These are phyloP conservation scores for Immersiporthe knoxdaviesiana DNA, from an alignment of 2,329 filamentous ascomycete genomes.

Conservation along the genomic window DNA sequence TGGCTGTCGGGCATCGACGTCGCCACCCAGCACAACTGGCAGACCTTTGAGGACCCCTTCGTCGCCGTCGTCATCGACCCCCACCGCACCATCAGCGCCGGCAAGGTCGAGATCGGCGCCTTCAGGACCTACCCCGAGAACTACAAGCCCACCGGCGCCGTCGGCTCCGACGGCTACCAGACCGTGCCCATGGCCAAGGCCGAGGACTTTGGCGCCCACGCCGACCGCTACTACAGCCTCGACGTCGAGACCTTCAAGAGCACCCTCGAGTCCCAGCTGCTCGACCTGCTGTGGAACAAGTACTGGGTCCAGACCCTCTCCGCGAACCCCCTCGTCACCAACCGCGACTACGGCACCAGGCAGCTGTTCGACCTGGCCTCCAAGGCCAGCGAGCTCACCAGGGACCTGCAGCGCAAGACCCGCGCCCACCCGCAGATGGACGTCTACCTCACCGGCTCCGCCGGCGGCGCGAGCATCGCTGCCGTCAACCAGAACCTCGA, in stretches of 20 bases:
- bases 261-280: constrained; percentile 80
- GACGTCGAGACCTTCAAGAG: constrained; percentile 96
- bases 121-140: constrained; percentile 87
- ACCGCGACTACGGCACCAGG: constrained; percentile 89
- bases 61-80: constrained; percentile 96
- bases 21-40: constrained; percentile 81
- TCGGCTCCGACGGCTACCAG: constrained; percentile 62
- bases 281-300: constrained; percentile 95
- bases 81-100: constrained; percentile 89
- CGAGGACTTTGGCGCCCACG: constrained; percentile 93
- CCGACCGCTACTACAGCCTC: constrained; percentile 86
- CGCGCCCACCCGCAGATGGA: constrained; percentile 35
- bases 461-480: constrained; percentile 31
- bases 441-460: constrained; percentile 32
- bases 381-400: constrained; percentile 73
- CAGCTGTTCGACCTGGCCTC: constrained; percentile 86
- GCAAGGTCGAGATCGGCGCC: constrained; percentile 95
- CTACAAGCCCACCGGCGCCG: constrained; percentile 56
- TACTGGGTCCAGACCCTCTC: constrained; percentile 98
- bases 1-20: constrained; percentile 98
- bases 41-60: constrained; percentile 86
- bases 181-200: constrained; percentile 91
- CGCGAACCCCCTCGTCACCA: constrained; percentile 86
- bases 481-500: constrained; percentile 54
- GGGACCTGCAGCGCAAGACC: constrained; percentile 39